Conservation (phyloP, 1,284 basidiomycete genomes). For the Xanthoconium separans region DNA sequence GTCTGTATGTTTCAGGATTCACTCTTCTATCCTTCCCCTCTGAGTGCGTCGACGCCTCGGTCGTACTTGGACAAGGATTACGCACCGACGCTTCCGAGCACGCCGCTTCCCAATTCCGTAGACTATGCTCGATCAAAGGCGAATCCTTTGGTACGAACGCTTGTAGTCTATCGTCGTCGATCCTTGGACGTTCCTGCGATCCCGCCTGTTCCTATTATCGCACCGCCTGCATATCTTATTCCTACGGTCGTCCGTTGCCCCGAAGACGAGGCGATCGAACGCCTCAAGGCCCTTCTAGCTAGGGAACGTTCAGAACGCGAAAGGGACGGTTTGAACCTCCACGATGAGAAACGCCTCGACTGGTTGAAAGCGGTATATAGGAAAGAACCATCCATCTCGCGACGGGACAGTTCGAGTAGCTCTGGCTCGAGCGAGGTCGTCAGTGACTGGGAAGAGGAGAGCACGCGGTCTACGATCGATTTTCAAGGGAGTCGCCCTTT, state of each 20-base stretch:
- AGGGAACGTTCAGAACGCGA: conserved; percentile 40
- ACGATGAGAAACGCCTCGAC: conserved; percentile 14
- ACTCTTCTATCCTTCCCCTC: conserved; percentile 9
- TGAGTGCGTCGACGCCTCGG: background rate
- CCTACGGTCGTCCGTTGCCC: conserved; percentile 32
- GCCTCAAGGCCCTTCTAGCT: conserved; percentile 41
- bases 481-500: conserved; percentile 1
- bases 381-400: background rate
- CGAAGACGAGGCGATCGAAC: conserved; percentile 43
- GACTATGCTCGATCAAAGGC: conserved; percentile 25
- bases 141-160: conserved; percentile 27
- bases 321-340: conserved; percentile 31
- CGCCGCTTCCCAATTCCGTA: conserved; percentile 28
- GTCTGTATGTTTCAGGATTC: conserved; percentile 6
- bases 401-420: conserved; percentile 9
- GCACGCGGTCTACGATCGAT: conserved; percentile 11
- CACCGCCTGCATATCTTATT: conserved; percentile 42
- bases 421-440: conserved; percentile 14
- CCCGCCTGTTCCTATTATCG: conserved; percentile 48
- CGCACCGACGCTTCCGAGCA: conserved; percentile 23
- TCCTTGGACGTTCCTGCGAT: conserved; percentile 12
- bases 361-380: background rate
- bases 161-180: conserved; percentile 6
- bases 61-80: background rate
- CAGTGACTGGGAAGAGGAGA: conserved; percentile 23